A percentile compares a stretch with the other conserved stretches of the same genome.
Conservation (phyloP, 106 monocot genomes). For the Narthecium ossifragum region DNA sequence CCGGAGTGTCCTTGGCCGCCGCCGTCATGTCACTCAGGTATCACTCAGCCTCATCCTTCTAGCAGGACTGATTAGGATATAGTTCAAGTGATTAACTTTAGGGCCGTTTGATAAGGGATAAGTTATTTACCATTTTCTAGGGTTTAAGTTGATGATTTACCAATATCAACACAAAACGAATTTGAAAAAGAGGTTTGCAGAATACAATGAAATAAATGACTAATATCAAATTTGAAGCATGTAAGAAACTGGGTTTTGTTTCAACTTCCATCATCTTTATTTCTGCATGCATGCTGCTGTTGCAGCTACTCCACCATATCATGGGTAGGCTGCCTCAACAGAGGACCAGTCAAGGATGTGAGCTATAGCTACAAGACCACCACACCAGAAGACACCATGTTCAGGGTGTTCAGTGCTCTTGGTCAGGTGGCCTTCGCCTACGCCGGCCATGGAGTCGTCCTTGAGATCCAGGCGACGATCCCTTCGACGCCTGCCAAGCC, state of each 20-base stretch:
- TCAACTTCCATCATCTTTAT: not conserved
- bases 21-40: constrained; percentile 37
- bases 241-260: not conserved
- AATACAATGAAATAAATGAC: too few species aligned
- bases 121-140: too few species aligned
- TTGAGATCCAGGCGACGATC: constrained; percentile 40
- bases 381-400: not conserved
- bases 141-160: too few species aligned
- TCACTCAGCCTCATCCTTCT: too few species aligned
- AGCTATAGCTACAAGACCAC: constrained; percentile 15
- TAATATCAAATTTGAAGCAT: too few species aligned
- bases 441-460: constrained; percentile 31
- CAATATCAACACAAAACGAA: too few species aligned
- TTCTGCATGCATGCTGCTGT: not conserved
- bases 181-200: too few species aligned
- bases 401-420: constrained; percentile 28
- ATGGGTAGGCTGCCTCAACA: constrained; percentile 21
- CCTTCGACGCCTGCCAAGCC: constrained; percentile 30
- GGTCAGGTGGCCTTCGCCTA: constrained; percentile 38
- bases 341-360: constrained; percentile 11
- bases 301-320: constrained; percentile 36
- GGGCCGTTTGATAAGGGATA: too few species aligned
- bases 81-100: too few species aligned
- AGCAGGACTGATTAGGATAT: too few species aligned
- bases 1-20: constrained; percentile 22